Conservation (phyloP, 2,329 filamentous ascomycete species). For the Thielaviopsis euricoi region DNA sequence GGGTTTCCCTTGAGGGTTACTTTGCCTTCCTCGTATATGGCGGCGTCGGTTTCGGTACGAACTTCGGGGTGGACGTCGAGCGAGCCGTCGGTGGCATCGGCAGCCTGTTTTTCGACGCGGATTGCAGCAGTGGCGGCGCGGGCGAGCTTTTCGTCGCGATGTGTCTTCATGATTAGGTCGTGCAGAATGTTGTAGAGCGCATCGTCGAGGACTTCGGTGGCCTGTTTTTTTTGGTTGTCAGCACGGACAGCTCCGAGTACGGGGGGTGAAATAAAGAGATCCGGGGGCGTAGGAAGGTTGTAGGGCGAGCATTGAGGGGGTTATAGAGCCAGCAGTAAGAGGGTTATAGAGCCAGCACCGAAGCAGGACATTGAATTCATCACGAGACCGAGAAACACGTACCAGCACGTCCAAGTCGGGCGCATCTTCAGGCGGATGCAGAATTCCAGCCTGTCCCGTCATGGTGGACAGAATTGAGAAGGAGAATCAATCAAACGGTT, state of each 20-base stretch:
- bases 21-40: slow-evolving; percentile 52
- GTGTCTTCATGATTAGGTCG: slow-evolving; percentile 56
- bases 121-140: slow-evolving; percentile 50
- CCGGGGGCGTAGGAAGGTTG: too few relatives aligned
- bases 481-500: not conserved
- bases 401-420: slow-evolving; percentile 8
- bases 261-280: too few relatives aligned
- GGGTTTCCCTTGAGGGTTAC: slow-evolving; percentile 57
- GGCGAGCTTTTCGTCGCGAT: slow-evolving; percentile 64
- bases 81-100: slow-evolving; percentile 36
- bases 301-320: slow-evolving; percentile 5
- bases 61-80: slow-evolving; percentile 38
- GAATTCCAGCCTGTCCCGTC: slow-evolving; percentile 7
- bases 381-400: slow-evolving; percentile 1
- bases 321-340: too few relatives aligned
- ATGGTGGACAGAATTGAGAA: not conserved
- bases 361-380: not conserved
- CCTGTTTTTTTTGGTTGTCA: slow-evolving; percentile 22
- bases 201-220: slow-evolving; percentile 55
- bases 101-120: slow-evolving; percentile 43
- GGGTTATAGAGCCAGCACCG: not conserved
- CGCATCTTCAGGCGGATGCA: slow-evolving; percentile 3
- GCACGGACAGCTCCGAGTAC: too few relatives aligned
- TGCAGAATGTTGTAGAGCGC: slow-evolving; percentile 61
- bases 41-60: slow-evolving; percentile 48